These are phyloP conservation scores for Salvia hispanica DNA, from an alignment of 257 asterid genomes.

Conservation along the genomic window DNA sequence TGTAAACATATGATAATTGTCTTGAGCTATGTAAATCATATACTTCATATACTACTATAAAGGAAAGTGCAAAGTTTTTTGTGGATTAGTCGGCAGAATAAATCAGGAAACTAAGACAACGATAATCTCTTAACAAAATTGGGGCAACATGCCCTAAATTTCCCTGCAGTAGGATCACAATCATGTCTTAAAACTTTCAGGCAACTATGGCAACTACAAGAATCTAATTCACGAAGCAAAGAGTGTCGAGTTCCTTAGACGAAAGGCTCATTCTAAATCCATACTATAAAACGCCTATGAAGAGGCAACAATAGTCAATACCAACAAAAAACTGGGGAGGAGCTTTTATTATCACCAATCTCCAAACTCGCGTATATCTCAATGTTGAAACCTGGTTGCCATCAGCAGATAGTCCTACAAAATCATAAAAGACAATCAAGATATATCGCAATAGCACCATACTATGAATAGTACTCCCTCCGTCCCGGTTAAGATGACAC, in stretches of 20 bases:
- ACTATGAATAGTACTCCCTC: too few relatives aligned
- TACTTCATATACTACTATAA: too few relatives aligned
- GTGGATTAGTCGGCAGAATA: too few relatives aligned
- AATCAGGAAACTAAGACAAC: too few relatives aligned
- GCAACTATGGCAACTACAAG: constrained; percentile 22
- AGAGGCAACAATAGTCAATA: constrained; percentile 26
- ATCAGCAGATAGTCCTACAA: constrained; percentile 24
- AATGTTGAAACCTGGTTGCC: constrained; percentile 9
- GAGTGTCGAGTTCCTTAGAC: background rate
- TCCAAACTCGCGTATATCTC: constrained; percentile 22
- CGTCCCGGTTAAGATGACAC: too few relatives aligned
- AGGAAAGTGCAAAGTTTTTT: too few relatives aligned
- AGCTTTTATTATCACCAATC: constrained; percentile 35
- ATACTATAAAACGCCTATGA: background rate
- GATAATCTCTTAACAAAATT: constrained; percentile 1
- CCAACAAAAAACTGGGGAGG: constrained; percentile 15
- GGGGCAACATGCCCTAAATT: constrained; percentile 8
- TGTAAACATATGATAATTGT: too few relatives aligned
- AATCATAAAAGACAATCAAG: constrained; percentile 19
- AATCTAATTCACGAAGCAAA: constrained; percentile 11
- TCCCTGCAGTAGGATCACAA: background rate
- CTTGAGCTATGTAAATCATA: too few relatives aligned
- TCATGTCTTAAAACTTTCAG: constrained; percentile 6
- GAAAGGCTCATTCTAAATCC: background rate
- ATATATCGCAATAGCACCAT: background rate